Percentiles rank a stretch among this genome's conserved stretches.
These are phyloP conservation scores for Citrus glauca DNA, from an alignment of 345 rosid genomes.

Conservation along the genomic window DNA sequence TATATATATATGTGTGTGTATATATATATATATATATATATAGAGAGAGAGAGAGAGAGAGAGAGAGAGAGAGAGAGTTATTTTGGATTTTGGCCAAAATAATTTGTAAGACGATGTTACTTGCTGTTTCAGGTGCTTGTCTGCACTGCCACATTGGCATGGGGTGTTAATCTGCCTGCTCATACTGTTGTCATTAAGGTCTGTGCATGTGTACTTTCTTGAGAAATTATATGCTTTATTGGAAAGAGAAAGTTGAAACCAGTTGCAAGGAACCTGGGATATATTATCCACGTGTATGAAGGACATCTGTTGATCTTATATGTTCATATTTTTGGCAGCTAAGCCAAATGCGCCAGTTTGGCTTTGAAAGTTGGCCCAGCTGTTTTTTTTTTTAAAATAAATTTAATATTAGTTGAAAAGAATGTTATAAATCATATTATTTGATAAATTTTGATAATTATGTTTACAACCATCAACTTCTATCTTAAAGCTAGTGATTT, in stretches of 20 bases:
- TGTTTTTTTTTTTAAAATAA: too few relatives aligned
- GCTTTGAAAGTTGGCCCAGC: too few relatives aligned
- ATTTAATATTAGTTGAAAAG: too few relatives aligned
- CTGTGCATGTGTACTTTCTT: slow-evolving; percentile 9
- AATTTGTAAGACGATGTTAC: slow-evolving; percentile 10
- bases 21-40: not conserved
- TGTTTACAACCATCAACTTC: too few relatives aligned
- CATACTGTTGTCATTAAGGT: slow-evolving; percentile 99
- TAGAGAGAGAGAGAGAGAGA: too few relatives aligned
- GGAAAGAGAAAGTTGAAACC: not conserved
- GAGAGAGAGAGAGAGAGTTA: not conserved
- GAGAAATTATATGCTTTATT: not conserved
- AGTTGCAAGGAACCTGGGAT: not conserved
- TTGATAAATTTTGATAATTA: too few relatives aligned
- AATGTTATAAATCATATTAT: too few relatives aligned
- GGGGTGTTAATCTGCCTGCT: slow-evolving; percentile 99
- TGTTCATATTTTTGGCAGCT: not conserved
- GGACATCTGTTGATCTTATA: not conserved
- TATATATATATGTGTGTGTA: too few relatives aligned
- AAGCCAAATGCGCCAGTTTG: too few relatives aligned
- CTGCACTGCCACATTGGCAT: slow-evolving; percentile 98
- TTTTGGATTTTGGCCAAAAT: slow-evolving; percentile 6
- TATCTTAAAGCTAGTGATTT: too few relatives aligned
- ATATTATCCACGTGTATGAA: not conserved
- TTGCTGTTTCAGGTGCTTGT: slow-evolving; percentile 72